phyloP scores from a whole-genome alignment of 208 protist species.

The Trypanosoma mega region DNA sequence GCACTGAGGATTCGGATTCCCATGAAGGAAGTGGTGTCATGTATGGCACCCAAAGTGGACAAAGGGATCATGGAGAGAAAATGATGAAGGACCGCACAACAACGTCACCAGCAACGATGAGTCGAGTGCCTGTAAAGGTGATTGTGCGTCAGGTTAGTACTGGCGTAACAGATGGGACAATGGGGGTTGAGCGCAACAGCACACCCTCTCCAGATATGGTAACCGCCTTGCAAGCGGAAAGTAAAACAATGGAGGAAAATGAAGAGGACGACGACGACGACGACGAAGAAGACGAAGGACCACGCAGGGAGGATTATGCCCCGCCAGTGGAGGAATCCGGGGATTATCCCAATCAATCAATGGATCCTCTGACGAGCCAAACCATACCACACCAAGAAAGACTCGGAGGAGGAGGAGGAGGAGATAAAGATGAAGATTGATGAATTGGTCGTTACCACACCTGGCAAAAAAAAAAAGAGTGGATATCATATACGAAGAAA shows the following conservation, averaged over 20 bases:
- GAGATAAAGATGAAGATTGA: slow-evolving; percentile 2
- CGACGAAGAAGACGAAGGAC: too few relatives aligned
- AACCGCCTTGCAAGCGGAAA: too few relatives aligned
- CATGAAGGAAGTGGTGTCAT: background rate
- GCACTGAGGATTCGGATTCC: background rate
- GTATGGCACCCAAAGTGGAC: background rate
- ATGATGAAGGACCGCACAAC: background rate
- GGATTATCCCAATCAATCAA: too few relatives aligned
- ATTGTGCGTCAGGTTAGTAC: slow-evolving; percentile 1
- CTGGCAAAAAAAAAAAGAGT: background rate
- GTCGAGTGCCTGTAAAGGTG: background rate
- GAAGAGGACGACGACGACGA: too few relatives aligned
- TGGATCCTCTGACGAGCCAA: too few relatives aligned
- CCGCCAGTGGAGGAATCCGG: too few relatives aligned
- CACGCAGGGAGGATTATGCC: too few relatives aligned
- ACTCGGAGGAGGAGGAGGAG: background rate
- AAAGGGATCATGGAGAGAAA: background rate
- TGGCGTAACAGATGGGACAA: background rate
- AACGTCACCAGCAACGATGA: slow-evolving; percentile 1
- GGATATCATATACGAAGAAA: background rate
- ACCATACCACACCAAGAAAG: too few relatives aligned
- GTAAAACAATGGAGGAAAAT: too few relatives aligned
- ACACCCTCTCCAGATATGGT: too few relatives aligned
- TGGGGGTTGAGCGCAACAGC: slow-evolving; percentile 1
- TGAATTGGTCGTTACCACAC: background rate